These are phyloP conservation scores for Capillidium rhysosporum DNA, from an alignment of 371 early-diverging fungal species.

Conservation along the genomic window DNA sequence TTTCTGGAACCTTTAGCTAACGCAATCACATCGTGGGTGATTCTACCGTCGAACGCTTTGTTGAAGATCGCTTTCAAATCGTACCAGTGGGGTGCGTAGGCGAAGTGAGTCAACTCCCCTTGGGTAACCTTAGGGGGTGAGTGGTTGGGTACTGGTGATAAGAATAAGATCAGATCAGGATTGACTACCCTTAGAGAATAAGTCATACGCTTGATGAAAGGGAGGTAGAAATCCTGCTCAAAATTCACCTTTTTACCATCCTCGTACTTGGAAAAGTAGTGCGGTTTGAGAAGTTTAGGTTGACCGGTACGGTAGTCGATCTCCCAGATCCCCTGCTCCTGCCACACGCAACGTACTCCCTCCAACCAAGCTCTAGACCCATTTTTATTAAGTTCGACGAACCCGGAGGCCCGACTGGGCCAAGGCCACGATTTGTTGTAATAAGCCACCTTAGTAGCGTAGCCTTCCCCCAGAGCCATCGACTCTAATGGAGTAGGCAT, in stretches of 20 bases:
- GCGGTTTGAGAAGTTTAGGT: constrained; percentile 14
- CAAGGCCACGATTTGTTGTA: constrained; percentile 13
- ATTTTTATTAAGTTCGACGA: constrained; percentile 22
- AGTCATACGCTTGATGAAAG: constrained; percentile 24
- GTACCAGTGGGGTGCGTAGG: constrained; percentile 55
- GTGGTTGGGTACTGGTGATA: constrained; percentile 40
- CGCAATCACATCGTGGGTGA: constrained; percentile 49
- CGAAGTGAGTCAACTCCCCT: constrained; percentile 19
- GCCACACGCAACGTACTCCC: constrained; percentile 37
- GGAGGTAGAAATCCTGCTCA: constrained; percentile 24
- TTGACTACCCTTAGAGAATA: constrained; percentile 21
- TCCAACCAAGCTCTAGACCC: constrained; percentile 29
- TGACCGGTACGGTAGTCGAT: constrained; percentile 6
- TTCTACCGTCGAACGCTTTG: constrained; percentile 44
- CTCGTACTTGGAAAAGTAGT: constrained; percentile 28
- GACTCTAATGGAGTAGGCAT: constrained; percentile 42
- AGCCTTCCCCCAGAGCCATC: constrained; percentile 38
- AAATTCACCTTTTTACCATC: constrained; percentile 23
- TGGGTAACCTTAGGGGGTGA: constrained; percentile 22
- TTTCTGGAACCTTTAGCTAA: neutral
- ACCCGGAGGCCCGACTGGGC: constrained; percentile 19
- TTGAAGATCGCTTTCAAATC: constrained; percentile 28
- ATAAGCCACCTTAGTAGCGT: constrained; percentile 22
- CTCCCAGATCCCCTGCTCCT: constrained; percentile 42
- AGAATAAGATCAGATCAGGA: constrained; percentile 29